These are phyloP conservation scores for Aspergillus japonicus DNA, from an alignment of 2,329 filamentous ascomycete genomes.

Conservation along the genomic window DNA sequence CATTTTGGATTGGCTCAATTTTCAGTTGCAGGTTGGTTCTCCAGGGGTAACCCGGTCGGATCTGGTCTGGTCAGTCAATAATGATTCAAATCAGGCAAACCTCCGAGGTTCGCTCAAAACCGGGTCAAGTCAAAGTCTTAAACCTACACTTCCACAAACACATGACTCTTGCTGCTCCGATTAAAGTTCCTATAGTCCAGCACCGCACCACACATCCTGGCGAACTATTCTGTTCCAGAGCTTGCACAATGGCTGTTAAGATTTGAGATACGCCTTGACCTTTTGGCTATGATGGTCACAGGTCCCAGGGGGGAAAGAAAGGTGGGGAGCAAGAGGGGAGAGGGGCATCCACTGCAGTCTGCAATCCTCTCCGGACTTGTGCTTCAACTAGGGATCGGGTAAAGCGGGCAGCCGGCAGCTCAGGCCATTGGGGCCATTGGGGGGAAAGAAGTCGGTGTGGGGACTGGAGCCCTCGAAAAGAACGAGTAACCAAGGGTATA, in stretches of 20 bases:
- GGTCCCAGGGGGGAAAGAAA: not conserved
- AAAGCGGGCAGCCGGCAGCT: constrained; percentile 13
- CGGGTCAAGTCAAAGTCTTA: constrained; percentile 1
- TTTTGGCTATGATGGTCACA: not conserved
- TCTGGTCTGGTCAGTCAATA: constrained; percentile 2
- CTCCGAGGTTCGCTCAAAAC: constrained; percentile 6
- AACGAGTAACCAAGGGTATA: constrained; percentile 12
- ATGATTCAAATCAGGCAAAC: constrained; percentile 2
- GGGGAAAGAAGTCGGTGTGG: not conserved
- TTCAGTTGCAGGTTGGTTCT: constrained; percentile 1
- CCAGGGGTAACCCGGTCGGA: not conserved
- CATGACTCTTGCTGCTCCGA: not conserved
- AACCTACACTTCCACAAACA: not conserved
- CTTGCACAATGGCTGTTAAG: not conserved
- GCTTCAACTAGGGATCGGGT: constrained; percentile 8
- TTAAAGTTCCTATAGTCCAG: constrained; percentile 3
- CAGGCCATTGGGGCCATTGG: constrained; percentile 10
- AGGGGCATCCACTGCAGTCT: not conserved
- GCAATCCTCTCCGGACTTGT: not conserved
- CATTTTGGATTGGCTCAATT: constrained; percentile 3
- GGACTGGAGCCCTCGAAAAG: constrained; percentile 8
- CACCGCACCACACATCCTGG: constrained; percentile 3
- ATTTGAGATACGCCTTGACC: constrained; percentile 1
- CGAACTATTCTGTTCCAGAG: not conserved
- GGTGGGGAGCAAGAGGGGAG: not conserved